Evolutionary conservation across 495 filamentous ascomycete genomes (phyloP).

Genomic region (Poronia punctata): DNA sequence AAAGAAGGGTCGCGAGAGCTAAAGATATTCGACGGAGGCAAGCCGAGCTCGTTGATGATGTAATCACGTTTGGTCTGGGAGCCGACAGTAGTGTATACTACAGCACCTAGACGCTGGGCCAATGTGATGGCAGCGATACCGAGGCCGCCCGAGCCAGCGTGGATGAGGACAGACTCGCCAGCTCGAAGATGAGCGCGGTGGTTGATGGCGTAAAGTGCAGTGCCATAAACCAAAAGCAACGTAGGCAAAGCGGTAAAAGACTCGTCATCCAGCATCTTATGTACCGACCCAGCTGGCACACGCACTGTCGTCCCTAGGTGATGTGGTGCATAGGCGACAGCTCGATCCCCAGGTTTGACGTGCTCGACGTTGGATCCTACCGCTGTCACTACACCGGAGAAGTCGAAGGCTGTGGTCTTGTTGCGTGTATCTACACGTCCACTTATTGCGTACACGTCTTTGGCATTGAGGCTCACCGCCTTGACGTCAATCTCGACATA

Average conservation of each 20-base stretch:
- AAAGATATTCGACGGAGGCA: too few species aligned
- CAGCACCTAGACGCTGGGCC: too few species aligned
- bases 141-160: too few species aligned
- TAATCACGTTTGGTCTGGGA: too few species aligned
- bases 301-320: conserved; percentile 26
- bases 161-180: too few species aligned
- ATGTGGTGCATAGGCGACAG: conserved; percentile 24
- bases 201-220: conserved; percentile 37
- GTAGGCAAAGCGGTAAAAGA: conserved; percentile 18
- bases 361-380: conserved; percentile 2
- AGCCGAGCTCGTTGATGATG: too few species aligned
- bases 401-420: conserved; percentile 6
- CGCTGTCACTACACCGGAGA: conserved; percentile 8
- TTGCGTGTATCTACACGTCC: conserved; percentile 8
- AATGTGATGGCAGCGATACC: too few species aligned
- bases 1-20: too few species aligned
- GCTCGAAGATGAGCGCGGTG: background rate
- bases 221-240: conserved; percentile 39
- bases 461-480: conserved; percentile 32
- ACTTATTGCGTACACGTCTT: conserved; percentile 18
- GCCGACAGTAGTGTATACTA: too few species aligned
- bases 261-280: conserved; percentile 19
- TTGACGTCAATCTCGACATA: conserved; percentile 30
- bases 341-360: conserved; percentile 28
- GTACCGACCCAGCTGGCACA: conserved; percentile 20